Base-by-base conservation (phyloP, 2,329 filamentous ascomycete genomes). In the Fusarium duplospermum region DNA sequence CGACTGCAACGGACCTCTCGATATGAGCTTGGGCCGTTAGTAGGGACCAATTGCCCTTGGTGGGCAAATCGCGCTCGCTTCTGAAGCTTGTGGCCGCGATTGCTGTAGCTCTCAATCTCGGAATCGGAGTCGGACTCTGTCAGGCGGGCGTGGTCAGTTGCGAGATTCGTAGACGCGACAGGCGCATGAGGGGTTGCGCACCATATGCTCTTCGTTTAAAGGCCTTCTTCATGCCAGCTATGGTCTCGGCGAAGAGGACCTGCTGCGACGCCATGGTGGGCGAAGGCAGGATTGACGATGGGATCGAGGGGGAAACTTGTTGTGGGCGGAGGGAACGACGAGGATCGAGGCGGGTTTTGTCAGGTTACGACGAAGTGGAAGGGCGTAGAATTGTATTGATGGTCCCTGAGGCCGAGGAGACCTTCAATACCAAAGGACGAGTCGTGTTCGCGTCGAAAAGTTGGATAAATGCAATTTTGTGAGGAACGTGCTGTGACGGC, bases 71-170 rank as follows among this genome's bases (percentile, higher is more conserved):
- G 89, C 52, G 93, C 91, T 77, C 90, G 89, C 81, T 91, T 93
- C 86, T 95, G 94, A 54, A 96, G 86, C 81, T 95, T 96, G 82
- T 94, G 90, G 70, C 93, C 93, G 79, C 93, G 91, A 82, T 95
- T 95, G 66, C 91, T 92, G 76, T 89, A 89, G 76, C 89, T 87
- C 69, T 91, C 88, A 77, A 94, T 91, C 64, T 90, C 89, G 69
- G 91, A 91, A 82, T 96, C 94, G 67, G 93, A 94, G 81, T 95
- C 93, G 76, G 92, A 94, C 71, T 94, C 93, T 95, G 83, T 66
- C 62, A 54, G 64, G 74, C 56, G 54, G 71, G 42, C 56, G 64
- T 42, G 56, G 79, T 79, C 71, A 79, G 75, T 67, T 63, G 69
- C 20, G 62, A 33, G 65, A 56, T 27, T 22, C 57, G 18, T 4